Percentiles rank a stretch among this genome's conserved stretches.
Conservation (phyloP, 345 rosid species). For the Gossypium thurberi region DNA sequence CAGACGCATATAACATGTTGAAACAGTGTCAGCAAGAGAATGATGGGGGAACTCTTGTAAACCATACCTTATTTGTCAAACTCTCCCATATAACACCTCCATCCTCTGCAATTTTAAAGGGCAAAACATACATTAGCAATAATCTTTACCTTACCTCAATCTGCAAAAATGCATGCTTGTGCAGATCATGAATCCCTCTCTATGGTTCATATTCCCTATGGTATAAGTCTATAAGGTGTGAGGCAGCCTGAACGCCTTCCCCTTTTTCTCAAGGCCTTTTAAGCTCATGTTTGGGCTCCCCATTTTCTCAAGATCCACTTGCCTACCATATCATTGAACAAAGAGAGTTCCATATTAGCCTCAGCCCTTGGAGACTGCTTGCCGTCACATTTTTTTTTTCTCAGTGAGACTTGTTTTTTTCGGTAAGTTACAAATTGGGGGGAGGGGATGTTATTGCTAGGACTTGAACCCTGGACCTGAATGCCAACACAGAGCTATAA, state of each 20-base stretch:
- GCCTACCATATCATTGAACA: not conserved
- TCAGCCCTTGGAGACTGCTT: not conserved
- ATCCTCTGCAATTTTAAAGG: conserved; percentile 29
- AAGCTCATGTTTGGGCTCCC: not conserved
- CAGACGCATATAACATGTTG: not conserved
- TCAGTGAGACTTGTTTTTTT: no score
- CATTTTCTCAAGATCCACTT: not conserved
- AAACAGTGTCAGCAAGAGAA: not conserved
- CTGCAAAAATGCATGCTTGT: not conserved
- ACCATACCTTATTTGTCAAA: conserved; percentile 36
- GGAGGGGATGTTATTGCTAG: no score
- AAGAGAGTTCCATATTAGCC: not conserved
- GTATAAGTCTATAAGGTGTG: not conserved
- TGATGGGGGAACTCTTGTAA: not conserved
- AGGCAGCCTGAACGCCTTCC: not conserved
- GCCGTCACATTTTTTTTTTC: no score
- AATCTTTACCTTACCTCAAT: not conserved
- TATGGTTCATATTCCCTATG: not conserved
- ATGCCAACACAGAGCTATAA: no score
- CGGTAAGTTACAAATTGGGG: no score
- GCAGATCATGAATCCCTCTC: not conserved
- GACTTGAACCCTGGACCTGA: no score
- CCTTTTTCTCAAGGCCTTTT: not conserved
- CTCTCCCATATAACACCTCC: conserved; percentile 57
- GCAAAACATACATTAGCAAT: not conserved